Evolutionary conservation across 106 monocot genomes (phyloP), one percentile per base, ranked within the genome.

Genomic region (Dactylorhiza incarnata): DNA sequence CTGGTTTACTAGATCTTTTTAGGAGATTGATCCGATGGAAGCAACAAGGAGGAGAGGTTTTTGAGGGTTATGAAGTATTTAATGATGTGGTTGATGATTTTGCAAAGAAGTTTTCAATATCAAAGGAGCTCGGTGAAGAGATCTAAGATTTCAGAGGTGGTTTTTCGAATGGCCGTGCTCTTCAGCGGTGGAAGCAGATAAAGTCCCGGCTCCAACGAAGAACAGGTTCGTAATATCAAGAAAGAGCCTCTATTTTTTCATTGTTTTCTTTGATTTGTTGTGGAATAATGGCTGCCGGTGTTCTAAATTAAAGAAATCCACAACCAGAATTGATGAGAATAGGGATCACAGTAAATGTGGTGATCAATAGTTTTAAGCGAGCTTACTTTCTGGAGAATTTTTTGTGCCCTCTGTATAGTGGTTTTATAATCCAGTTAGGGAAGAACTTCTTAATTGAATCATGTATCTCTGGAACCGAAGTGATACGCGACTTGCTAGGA

Each of bases 21-120:
- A 47, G 43, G 29, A 91, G 90, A 79, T 77, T 96, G 76, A 55
- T 72, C 9, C 49, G 45, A 16, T 93, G 87, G 93, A 89, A 53
- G 69, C 55, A 87, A 22, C 86, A 82, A 68, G 82, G 83, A 44
- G 13, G 59, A 46, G 72, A 82, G 55, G 25, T 17, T 17, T 88
- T 80, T 75, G 79, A 83, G 45, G 87, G 87, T 19, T 82, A 29
- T 63, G 24, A 68, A 26, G 70, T 65, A 81, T 78, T 95, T 76
- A 51, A 83, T 77, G 81, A 76, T 73, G 47, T 85, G 63, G 25
- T 85, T 48, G 50, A 76, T 79, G 80, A 68, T 16, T 37, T 88
- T 65, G 55, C 74, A 49, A 78, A 53, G 63, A 89, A 75, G 49
- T 75, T 82, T 9, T 26, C n/a, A 55, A 13, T 65, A 20, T 52